Percentiles rank a stretch among this genome's conserved stretches.
phyloP scores from a whole-genome alignment of 331 rosid species.

The Malus hybrid region DNA sequence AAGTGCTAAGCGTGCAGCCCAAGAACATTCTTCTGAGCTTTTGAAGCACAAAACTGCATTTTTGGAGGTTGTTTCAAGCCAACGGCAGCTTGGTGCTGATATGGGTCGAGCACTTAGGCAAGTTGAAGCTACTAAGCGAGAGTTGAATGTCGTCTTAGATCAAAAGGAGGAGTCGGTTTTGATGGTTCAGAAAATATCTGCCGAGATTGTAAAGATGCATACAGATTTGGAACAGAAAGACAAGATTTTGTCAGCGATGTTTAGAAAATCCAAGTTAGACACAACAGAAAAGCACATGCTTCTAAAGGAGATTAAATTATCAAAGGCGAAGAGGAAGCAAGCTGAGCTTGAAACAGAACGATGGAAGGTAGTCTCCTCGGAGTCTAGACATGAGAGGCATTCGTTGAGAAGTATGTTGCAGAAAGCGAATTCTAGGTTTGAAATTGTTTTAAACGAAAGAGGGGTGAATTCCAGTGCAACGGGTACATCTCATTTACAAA shows the following conservation, averaged over 20 bases:
- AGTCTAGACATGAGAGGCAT: conserved; percentile 69
- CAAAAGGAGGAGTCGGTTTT: conserved; percentile 77
- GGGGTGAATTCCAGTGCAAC: conserved; percentile 34
- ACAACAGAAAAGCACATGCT: conserved; percentile 76
- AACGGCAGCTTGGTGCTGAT: conserved; percentile 85
- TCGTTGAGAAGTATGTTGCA: conserved; percentile 69
- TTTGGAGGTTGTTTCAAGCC: conserved; percentile 85
- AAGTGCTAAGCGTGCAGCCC: conserved; percentile 42
- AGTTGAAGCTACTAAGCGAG: conserved; percentile 60
- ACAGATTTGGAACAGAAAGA: conserved; percentile 93
- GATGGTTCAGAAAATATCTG: conserved; percentile 63
- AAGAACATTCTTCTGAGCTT: conserved; percentile 75
- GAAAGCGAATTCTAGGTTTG: conserved; percentile 46
- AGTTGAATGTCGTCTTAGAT: conserved; percentile 47
- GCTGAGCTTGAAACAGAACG: conserved; percentile 78
- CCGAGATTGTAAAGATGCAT: conserved; percentile 60
- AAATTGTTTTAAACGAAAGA: conserved; percentile 39
- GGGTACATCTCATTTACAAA: conserved; percentile 40
- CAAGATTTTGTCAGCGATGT: conserved; percentile 84
- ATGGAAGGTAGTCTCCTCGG: conserved; percentile 78
- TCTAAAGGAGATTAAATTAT: conserved; percentile 75
- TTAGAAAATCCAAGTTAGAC: conserved; percentile 85
- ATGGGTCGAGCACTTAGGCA: conserved; percentile 56
- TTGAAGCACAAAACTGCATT: conserved; percentile 88
- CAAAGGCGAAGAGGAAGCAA: conserved; percentile 84